Percentiles rank a stretch among this genome's conserved stretches.
phyloP scores from a whole-genome alignment of 2,329 filamentous ascomycete genomes.

The Exophiala sp. region DNA sequence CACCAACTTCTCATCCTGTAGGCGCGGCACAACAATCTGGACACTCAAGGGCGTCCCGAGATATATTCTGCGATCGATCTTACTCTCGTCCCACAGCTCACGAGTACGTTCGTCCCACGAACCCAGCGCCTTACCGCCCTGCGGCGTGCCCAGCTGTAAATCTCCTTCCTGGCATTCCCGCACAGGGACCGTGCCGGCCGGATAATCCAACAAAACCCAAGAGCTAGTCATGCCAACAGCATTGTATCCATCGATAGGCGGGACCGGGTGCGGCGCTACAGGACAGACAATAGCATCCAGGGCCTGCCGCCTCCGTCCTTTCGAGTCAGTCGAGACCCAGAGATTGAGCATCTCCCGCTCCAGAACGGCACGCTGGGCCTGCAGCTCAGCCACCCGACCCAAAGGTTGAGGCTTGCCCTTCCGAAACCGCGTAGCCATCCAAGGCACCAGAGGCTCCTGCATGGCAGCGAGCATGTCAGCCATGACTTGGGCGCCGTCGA shows the following conservation, averaged over 20 bases:
- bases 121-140: constrained; percentile 40
- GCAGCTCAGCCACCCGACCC: constrained; percentile 47
- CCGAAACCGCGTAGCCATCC: constrained; percentile 50
- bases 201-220: constrained; percentile 59
- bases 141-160: constrained; percentile 44
- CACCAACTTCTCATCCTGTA: constrained; percentile 50
- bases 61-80: constrained; percentile 50
- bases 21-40: constrained; percentile 52
- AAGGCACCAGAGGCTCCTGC: constrained; percentile 54
- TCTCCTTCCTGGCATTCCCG: constrained; percentile 46
- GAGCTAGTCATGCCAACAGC: constrained; percentile 56
- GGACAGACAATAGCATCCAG: constrained; percentile 60
- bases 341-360: constrained; percentile 52
- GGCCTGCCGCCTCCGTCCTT: constrained; percentile 35
- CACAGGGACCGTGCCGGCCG: constrained; percentile 54
- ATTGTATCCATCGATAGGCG: constrained; percentile 58
- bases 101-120: constrained; percentile 58
- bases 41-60: constrained; percentile 51
- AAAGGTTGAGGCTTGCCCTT: constrained; percentile 46
- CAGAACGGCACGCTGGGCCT: constrained; percentile 48
- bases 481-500: constrained; percentile 53
- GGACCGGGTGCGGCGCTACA: constrained; percentile 58
- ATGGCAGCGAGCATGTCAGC: constrained; percentile 53
- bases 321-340: constrained; percentile 41
- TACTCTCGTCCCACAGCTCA: constrained; percentile 50